A percentile compares a stretch with the other conserved stretches of the same genome.
These are phyloP conservation scores for Ilex aquifolium DNA, from an alignment of 257 asterid species.

Conservation along the genomic window DNA sequence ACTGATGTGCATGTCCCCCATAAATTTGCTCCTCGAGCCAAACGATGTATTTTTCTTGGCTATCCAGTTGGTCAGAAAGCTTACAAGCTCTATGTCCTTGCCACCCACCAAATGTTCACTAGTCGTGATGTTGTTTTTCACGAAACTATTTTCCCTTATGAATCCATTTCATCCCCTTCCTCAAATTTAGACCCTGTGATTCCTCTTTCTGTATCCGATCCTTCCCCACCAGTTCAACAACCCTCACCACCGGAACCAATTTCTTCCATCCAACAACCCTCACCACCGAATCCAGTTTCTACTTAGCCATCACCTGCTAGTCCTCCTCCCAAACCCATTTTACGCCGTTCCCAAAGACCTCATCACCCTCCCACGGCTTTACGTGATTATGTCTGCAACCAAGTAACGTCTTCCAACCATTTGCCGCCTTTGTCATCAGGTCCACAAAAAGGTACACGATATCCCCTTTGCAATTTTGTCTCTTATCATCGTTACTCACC, in stretches of 20 bases:
- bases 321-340: not conserved
- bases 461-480: not conserved
- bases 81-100: not conserved
- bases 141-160: not conserved
- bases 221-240: not conserved
- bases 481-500: too few species aligned
- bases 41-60: not conserved
- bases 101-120: not conserved
- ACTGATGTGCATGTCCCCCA: not conserved
- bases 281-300: not conserved
- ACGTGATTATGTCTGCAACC: too few species aligned
- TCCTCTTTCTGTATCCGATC: not conserved
- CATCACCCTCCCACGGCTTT: not conserved
- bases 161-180: not conserved
- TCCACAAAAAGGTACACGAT: too few species aligned
- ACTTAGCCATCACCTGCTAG: not conserved
- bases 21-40: conserved; percentile 5
- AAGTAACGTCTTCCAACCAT: too few species aligned
- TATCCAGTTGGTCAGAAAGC: not conserved
- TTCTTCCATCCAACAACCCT: not conserved
- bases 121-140: not conserved
- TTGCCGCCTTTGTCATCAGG: too few species aligned
- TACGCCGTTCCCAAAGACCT: not conserved
- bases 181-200: not conserved
- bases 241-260: not conserved